A percentile compares a stretch with the other conserved stretches of the same genome.
These are phyloP conservation scores for Aspergillus incahuasiensis DNA, from an alignment of 495 filamentous ascomycete genomes.

Conservation along the genomic window DNA sequence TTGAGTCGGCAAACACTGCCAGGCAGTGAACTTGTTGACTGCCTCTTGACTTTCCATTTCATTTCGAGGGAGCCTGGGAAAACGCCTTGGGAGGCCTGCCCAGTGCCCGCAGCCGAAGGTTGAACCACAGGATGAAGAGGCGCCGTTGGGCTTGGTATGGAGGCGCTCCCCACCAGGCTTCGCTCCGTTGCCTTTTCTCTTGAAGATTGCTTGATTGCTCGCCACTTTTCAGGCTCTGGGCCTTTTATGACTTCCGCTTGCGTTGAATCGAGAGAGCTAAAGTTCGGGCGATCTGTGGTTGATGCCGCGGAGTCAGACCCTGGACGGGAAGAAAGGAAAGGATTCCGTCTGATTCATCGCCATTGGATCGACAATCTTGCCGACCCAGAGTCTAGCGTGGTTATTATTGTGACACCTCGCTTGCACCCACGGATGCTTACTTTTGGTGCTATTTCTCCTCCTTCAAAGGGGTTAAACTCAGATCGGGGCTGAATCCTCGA, in stretches of 20 bases:
- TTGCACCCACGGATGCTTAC: slow-evolving; percentile 5
- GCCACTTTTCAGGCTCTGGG: neutral
- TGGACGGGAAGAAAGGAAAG: neutral
- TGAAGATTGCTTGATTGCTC: slow-evolving; percentile 2
- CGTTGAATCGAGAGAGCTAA: neutral
- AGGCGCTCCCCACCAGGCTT: neutral
- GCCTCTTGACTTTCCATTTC: neutral
- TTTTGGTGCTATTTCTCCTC: slow-evolving; percentile 1
- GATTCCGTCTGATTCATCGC: neutral
- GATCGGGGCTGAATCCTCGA: slow-evolving; percentile 1
- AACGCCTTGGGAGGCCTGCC: slow-evolving; percentile 1
- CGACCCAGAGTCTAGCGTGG: slow-evolving; percentile 12
- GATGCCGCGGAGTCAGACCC: neutral
- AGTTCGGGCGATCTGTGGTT: neutral
- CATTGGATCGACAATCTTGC: neutral
- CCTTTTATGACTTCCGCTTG: neutral
- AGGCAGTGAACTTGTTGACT: neutral
- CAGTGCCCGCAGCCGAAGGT: neutral
- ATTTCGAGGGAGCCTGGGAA: neutral
- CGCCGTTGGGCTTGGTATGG: slow-evolving; percentile 15
- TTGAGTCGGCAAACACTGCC: neutral
- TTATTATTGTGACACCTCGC: slow-evolving; percentile 6
- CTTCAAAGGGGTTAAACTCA: slow-evolving; percentile 5
- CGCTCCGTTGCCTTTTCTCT: neutral
- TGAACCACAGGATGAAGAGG: neutral